Conservation (phyloP, 106 monocot species). For the Allium sativum region DNA sequence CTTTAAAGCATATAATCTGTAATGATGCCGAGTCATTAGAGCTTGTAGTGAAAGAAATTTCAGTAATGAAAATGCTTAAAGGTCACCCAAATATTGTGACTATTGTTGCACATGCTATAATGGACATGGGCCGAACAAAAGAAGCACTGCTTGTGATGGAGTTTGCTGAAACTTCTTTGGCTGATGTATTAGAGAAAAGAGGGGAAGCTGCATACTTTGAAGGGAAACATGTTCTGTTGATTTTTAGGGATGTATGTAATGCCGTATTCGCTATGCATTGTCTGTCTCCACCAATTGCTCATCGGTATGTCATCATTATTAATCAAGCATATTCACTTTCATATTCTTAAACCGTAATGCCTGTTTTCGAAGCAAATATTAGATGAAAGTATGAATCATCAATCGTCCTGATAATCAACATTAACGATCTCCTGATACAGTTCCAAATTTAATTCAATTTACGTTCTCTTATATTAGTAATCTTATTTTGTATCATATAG, state of each 20-base stretch:
- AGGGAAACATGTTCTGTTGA: conserved; percentile 53
- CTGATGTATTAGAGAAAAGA: conserved; percentile 50
- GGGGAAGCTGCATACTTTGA: conserved; percentile 52
- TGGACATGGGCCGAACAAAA: conserved; percentile 59
- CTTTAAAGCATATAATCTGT: conserved; percentile 71
- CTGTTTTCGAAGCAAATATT: too few relatives aligned
- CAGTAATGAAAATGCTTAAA: conserved; percentile 48
- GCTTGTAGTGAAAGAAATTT: conserved; percentile 57
- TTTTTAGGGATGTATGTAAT: conserved; percentile 73
- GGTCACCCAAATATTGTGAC: conserved; percentile 68
- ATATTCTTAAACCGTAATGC: too few relatives aligned
- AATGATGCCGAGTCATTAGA: conserved; percentile 59
- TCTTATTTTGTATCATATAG: too few relatives aligned
- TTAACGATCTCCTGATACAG: too few relatives aligned
- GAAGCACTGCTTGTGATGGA: conserved; percentile 69
- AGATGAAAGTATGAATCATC: too few relatives aligned
- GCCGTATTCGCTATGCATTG: conserved; percentile 71
- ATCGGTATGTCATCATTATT: conserved; percentile 28
- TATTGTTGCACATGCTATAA: conserved; percentile 35
- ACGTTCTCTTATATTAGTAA: too few relatives aligned
- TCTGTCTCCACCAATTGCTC: conserved; percentile 70
- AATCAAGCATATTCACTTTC: too few relatives aligned
- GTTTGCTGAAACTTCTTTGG: conserved; percentile 65
- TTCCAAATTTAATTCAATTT: too few relatives aligned
- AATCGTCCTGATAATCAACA: too few relatives aligned